These are phyloP conservation scores for Trapa bicornis DNA, from an alignment of 345 rosid genomes.

Conservation along the genomic window DNA sequence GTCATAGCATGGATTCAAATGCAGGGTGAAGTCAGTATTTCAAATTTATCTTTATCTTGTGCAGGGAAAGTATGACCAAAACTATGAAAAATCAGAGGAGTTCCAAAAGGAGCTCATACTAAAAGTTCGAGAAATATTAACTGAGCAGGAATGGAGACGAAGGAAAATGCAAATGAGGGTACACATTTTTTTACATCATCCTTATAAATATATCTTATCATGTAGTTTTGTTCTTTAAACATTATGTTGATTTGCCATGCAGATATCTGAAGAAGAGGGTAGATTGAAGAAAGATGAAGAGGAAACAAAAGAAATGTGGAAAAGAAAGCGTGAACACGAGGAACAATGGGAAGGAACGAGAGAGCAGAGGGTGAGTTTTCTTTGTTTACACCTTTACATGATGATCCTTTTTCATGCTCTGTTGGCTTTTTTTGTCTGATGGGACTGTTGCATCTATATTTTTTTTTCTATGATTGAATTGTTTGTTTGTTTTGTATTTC, in stretches of 20 bases:
- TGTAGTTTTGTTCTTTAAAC: neutral
- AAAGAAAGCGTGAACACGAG: slow-evolving; percentile 95
- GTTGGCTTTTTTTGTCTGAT: neutral
- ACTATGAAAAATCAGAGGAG: slow-evolving; percentile 60
- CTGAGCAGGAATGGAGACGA: slow-evolving; percentile 97
- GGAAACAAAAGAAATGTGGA: slow-evolving; percentile 92
- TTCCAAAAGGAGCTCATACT: slow-evolving; percentile 66
- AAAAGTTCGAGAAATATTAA: slow-evolving; percentile 84
- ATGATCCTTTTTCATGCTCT: neutral
- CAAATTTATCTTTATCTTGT: neutral
- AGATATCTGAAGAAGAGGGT: slow-evolving; percentile 99
- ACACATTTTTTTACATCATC: slow-evolving; percentile 8
- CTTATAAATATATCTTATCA: neutral
- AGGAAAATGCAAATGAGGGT: slow-evolving; percentile 99
- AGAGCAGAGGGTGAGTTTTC: slow-evolving; percentile 53
- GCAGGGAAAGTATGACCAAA: slow-evolving; percentile 84
- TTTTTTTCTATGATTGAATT: neutral
- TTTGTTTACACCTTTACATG: slow-evolving; percentile 8
- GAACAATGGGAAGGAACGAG: slow-evolving; percentile 99
- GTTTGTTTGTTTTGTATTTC: no score
- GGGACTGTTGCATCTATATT: neutral
- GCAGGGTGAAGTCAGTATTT: neutral
- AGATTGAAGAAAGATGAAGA: slow-evolving; percentile 95
- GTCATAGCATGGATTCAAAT: neutral
- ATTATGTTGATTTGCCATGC: slow-evolving; percentile 10